Evolutionary conservation across 306 rosid genomes (phyloP).

Genomic region (Vigna angularis): DNA sequence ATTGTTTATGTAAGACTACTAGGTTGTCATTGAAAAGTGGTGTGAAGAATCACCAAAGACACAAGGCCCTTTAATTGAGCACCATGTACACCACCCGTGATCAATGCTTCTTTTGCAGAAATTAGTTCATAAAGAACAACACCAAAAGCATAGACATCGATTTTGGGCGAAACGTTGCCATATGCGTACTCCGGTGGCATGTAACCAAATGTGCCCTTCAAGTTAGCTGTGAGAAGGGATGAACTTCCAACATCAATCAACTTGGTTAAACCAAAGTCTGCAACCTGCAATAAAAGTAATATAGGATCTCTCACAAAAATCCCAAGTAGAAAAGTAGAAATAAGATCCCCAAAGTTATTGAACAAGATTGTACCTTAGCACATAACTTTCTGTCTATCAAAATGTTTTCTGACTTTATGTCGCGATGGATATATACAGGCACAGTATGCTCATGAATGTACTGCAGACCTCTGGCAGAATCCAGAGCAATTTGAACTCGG

Average conservation of each 20-base stretch:
- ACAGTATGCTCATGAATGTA: slow-evolving; percentile 92
- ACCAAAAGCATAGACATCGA: slow-evolving; percentile 91
- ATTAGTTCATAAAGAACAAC: slow-evolving; percentile 92
- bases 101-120: slow-evolving; percentile 84
- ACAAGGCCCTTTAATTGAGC: slow-evolving; percentile 70
- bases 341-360: slow-evolving; percentile 11
- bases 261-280: slow-evolving; percentile 91
- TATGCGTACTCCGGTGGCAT: slow-evolving; percentile 98
- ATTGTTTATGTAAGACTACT: not conserved
- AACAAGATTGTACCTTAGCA: slow-evolving; percentile 67
- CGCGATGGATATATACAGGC: slow-evolving; percentile 91
- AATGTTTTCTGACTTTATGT: slow-evolving; percentile 91
- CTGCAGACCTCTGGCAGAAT: slow-evolving; percentile 94
- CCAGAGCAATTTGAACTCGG: slow-evolving; percentile 90
- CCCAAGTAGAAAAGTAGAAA: not conserved
- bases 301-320: slow-evolving; percentile 1
- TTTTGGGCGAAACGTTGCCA: slow-evolving; percentile 82
- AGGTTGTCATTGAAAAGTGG: slow-evolving; percentile 28
- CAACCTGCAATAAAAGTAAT: slow-evolving; percentile 64
- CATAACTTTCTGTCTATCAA: slow-evolving; percentile 73
- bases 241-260: slow-evolving; percentile 76
- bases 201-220: slow-evolving; percentile 94
- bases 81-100: slow-evolving; percentile 46
- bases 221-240: slow-evolving; percentile 61
- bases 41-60: slow-evolving; percentile 61